Conservation (phyloP, 1,284 basidiomycete species). For the Microbotryomycetes sp. region DNA sequence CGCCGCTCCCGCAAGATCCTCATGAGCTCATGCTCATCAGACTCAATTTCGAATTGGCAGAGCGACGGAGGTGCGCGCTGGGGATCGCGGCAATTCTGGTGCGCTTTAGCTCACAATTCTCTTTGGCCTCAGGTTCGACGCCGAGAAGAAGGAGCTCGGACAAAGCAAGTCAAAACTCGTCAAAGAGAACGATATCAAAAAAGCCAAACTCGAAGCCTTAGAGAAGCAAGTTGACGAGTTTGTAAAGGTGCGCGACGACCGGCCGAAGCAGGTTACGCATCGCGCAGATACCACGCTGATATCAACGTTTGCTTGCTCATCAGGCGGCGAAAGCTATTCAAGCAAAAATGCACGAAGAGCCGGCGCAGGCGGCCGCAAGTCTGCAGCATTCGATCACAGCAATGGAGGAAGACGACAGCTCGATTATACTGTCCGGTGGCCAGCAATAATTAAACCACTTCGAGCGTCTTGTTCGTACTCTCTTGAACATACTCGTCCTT, state of each 20-base stretch:
- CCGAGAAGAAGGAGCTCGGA: conserved; percentile 31
- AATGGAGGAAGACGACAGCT: too few relatives aligned
- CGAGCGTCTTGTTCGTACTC: too few relatives aligned
- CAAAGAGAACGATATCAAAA: conserved; percentile 35
- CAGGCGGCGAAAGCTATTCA: conserved; percentile 33
- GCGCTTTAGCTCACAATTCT: background rate
- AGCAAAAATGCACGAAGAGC: conserved; percentile 30
- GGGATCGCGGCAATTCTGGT: too few relatives aligned
- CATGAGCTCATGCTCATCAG: conserved; percentile 32
- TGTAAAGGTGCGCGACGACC: conserved; percentile 22
- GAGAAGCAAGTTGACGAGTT: conserved; percentile 34
- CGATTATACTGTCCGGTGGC: too few relatives aligned
- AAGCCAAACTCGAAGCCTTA: conserved; percentile 32
- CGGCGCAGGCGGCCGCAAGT: too few relatives aligned
- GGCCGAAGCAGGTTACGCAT: background rate
- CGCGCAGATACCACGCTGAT: background rate
- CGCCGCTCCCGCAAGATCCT: conserved; percentile 14
- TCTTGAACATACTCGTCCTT: too few relatives aligned
- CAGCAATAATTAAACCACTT: too few relatives aligned
- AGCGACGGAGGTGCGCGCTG: conserved; percentile 29
- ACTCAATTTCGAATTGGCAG: conserved; percentile 28
- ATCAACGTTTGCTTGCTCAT: background rate
- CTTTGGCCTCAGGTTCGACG: conserved; percentile 25
- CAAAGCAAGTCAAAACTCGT: conserved; percentile 30
- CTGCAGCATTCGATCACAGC: too few relatives aligned